phyloP scores from a whole-genome alignment of 2,329 filamentous ascomycete genomes.

The Pseudomassariella vexata region DNA sequence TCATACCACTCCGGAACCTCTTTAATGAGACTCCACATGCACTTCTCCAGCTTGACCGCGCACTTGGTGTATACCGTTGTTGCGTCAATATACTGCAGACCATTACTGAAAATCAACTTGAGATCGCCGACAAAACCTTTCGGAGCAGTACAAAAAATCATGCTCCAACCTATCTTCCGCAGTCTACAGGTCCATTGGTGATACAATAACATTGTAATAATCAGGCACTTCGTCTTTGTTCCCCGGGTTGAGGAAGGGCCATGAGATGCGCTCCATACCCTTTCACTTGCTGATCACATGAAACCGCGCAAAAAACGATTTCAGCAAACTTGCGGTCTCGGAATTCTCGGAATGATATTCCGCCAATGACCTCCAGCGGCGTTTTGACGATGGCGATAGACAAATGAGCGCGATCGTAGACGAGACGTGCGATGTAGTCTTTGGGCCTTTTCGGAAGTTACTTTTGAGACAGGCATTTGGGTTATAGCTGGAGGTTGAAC shows the following conservation, averaged over 20 bases:
- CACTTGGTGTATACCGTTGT: constrained; percentile 92
- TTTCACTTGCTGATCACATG: constrained; percentile 94
- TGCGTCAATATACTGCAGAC: constrained; percentile 93
- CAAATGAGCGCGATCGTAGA: constrained; percentile 90
- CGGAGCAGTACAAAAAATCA: constrained; percentile 79
- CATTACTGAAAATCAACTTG: constrained; percentile 88
- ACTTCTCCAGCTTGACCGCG: constrained; percentile 87
- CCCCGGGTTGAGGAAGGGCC: constrained; percentile 88
- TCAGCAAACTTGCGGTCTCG: constrained; percentile 85
- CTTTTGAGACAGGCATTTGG: constrained; percentile 96
- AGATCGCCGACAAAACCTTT: constrained; percentile 91
- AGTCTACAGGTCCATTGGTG: constrained; percentile 88
- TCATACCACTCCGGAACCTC: constrained; percentile 95
- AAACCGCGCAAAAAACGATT: constrained; percentile 96
- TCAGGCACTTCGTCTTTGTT: constrained; percentile 91
- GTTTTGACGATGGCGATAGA: constrained; percentile 96
- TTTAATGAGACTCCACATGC: constrained; percentile 90
- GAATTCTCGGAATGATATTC: constrained; percentile 92
- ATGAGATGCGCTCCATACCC: constrained; percentile 95
- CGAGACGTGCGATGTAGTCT: constrained; percentile 91
- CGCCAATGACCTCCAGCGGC: constrained; percentile 83
- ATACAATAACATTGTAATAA: constrained; percentile 94
- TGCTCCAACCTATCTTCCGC: constrained; percentile 92
- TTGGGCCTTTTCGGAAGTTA: constrained; percentile 98
- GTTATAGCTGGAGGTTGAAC: no score